Evolutionary conservation across 2,329 filamentous ascomycete genomes (phyloP), one percentile per base, ranked within the genome.

Genomic region (Dactylellina haptotyla): DNA sequence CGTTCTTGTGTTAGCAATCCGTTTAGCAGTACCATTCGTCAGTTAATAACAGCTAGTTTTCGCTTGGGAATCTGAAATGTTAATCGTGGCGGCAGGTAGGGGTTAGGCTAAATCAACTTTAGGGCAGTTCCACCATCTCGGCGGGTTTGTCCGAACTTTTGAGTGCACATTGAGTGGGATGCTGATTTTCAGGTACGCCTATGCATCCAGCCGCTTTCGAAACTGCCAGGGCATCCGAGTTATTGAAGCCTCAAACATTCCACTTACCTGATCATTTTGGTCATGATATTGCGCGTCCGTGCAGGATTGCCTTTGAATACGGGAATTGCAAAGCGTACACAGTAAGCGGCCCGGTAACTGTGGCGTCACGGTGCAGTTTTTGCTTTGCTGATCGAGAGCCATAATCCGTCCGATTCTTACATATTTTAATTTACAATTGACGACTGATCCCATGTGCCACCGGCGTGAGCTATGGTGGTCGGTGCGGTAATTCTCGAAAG

Each of bases 201-300:
- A 53, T 58, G 53, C 53, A 57, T 32, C 8, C 28, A 12, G 8
- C 51, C 32, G 50, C 30, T 53, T 43, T 45, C 23, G 56, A 46
- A 50, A 57, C 41, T 45, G 51, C 48, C 26, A 66, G 62, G 59
- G 48, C 48, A 18, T 32, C 37, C 20, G 48, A 18, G 28, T 10
- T 41, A 66, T 51, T 58, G 62, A 66, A 51, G 51, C 51, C 50
- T 58, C 53, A 41, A 39, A 25, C 23, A 45, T 67, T 51, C 53
- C 32, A 59, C 53, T 67, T 67, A 67, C 63, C 45, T 43, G 63
- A 67, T 67, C 53, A 43, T 59, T 58, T 67, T 67, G 63, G 53
- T 67, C 43, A 67, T 67, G 53, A 41, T n/a, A 28, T 67, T 57
- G 30, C 34, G 32, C 53, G 45, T 67, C 63, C 56, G 63, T 18